These are phyloP conservation scores for Microsporum ferrugineum DNA, from an alignment of 2,329 filamentous ascomycete genomes.

Conservation along the genomic window DNA sequence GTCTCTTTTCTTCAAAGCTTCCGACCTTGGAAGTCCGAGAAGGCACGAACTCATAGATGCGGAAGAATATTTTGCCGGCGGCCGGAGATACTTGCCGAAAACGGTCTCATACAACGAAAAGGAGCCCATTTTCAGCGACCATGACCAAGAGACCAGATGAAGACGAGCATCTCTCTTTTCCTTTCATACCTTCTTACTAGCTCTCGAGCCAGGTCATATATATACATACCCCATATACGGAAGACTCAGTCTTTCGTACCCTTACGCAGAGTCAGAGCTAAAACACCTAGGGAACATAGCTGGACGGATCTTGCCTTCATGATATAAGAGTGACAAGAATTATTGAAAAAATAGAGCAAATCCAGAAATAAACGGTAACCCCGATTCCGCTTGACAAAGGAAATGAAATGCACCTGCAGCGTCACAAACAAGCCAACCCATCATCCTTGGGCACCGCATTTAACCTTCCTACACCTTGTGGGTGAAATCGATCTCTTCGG, in stretches of 20 bases:
- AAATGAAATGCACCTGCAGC: not conserved
- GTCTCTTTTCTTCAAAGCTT: not conserved
- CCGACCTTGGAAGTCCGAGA: too few species aligned
- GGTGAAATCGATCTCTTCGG: slow-evolving; percentile 79
- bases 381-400: not conserved
- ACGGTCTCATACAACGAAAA: not conserved
- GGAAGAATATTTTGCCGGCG: not conserved
- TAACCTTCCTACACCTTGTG: slow-evolving; percentile 39
- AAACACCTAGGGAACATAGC: not conserved
- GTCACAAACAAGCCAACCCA: not conserved
- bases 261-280: not conserved
- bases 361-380: not conserved
- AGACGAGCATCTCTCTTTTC: not conserved
- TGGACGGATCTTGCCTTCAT: not conserved
- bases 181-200: not conserved
- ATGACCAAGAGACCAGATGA: not conserved
- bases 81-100: not conserved
- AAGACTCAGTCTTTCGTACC: not conserved
- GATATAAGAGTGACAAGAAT: not conserved
- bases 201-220: not conserved
- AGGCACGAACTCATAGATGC: not conserved
- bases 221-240: not conserved
- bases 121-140: not conserved
- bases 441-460: not conserved
- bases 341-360: not conserved